Evolutionary conservation across 2,329 filamentous ascomycete species (phyloP).

Genomic region (Alternaria burnsii): DNA sequence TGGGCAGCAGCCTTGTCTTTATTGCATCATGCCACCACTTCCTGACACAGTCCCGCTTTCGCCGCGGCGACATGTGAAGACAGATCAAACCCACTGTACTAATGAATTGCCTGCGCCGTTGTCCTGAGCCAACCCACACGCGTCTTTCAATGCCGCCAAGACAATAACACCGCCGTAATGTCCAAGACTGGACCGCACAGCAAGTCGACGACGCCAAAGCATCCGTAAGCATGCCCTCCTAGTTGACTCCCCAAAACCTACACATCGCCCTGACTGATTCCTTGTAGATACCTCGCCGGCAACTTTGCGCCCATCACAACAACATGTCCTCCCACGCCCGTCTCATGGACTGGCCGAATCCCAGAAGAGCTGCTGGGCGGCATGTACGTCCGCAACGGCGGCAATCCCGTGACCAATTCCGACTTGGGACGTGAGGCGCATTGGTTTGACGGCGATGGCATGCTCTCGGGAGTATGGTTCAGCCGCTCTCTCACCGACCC

Average conservation of each 20-base stretch:
- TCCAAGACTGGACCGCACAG: conserved; percentile 27
- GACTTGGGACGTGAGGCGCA: conserved; percentile 70
- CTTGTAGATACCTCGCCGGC: conserved; percentile 65
- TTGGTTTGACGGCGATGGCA: conserved; percentile 80
- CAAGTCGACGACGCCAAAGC: conserved; percentile 37
- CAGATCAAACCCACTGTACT: conserved; percentile 1
- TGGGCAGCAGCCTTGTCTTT: conserved; percentile 5
- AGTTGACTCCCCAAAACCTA: background rate
- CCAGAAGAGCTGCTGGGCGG: conserved; percentile 72
- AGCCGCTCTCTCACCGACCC: conserved; percentile 49
- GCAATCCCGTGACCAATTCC: conserved; percentile 70
- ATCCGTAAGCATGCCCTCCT: conserved; percentile 50
- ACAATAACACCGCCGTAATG: conserved; percentile 28
- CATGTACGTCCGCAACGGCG: conserved; percentile 76
- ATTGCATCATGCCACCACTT: conserved; percentile 23
- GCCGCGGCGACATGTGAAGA: conserved; percentile 16
- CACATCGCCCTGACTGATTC: conserved; percentile 9
- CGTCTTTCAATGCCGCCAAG: conserved; percentile 23
- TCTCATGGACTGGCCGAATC: conserved; percentile 65
- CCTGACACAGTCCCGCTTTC: background rate
- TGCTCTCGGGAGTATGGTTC: conserved; percentile 74
- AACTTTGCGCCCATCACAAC: conserved; percentile 74
- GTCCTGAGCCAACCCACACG: background rate
- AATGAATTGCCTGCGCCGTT: conserved; percentile 6
- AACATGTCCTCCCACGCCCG: conserved; percentile 65